Evolutionary conservation across 345 rosid genomes (phyloP), one percentile per base, ranked within the genome.

Genomic region (Salix exigua): DNA sequence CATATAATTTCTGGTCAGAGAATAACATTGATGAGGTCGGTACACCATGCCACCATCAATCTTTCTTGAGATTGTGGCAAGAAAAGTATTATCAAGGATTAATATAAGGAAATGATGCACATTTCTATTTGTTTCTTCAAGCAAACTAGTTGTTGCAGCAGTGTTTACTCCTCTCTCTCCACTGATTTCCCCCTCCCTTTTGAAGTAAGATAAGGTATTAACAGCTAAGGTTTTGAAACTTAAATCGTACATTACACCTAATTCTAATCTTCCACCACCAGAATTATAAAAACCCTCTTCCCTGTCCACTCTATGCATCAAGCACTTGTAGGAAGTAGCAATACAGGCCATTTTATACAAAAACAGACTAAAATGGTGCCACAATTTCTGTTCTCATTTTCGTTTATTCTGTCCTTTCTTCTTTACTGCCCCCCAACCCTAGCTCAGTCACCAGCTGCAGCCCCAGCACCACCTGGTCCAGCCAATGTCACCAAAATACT

Each of bases 401-500:
- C 62, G 1, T 1, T 58, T 58, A 10, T 58, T 58, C 62, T 58
- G 0, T 58, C 23, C 28, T 58, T 58, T 25, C 62, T 58, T 55
- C 62, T 55, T 58, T 12, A 58, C 10, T n/a, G 62, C 62, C 14
- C 62, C 13, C 28, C 62, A 58, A n/a, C 26, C 62, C 62, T 58
- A n/a, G 62, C 62, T 58, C 62, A 58, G 62, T 58, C 62, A 58
- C 62, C 62, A 3, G 62, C 62, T 23, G 28, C 85, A 23, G 42
- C 75, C 25, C 74, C 77, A 18, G 77, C 61, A 19, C 70, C 73
- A 6, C 9, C 88, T 11, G 88, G 83, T 8, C 88, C 86, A 0
- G 48, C 70, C 5, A 77, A 83, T 48, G 77, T 85, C 70, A 83
- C 81, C 48, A 81, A 83, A 76, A 12, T 85, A 81, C 88, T 85